Percentiles rank a stretch among this genome's conserved stretches.
Conservation (phyloP, 805 yeast genomes). For the Ogataea degrootiae region DNA sequence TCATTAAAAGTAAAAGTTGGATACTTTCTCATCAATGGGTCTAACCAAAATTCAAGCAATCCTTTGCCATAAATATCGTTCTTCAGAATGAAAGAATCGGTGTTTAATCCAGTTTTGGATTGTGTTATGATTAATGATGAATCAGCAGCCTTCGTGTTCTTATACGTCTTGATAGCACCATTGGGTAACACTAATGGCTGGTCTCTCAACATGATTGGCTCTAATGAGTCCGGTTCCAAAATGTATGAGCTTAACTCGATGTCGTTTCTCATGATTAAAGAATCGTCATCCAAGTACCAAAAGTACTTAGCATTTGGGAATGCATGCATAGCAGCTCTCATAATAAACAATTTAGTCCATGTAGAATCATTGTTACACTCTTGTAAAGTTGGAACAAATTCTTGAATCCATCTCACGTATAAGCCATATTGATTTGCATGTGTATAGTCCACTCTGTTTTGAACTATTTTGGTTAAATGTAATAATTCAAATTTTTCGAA, state of each 20-base stretch:
- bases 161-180: conserved; percentile 66
- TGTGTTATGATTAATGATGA: conserved; percentile 67
- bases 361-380: conserved; percentile 40
- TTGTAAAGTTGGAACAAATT: conserved; percentile 61
- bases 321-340: conserved; percentile 89
- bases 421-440: conserved; percentile 76
- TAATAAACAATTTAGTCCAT: conserved; percentile 61
- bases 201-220: conserved; percentile 59
- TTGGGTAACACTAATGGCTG: conserved; percentile 69
- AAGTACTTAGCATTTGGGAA: conserved; percentile 89
- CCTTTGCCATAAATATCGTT: conserved; percentile 64
- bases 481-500: conserved; percentile 58
- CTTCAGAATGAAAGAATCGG: conserved; percentile 66
- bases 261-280: conserved; percentile 68
- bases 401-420: conserved; percentile 81
- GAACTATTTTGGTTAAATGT: conserved; percentile 64
- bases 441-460: conserved; percentile 86
- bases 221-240: conserved; percentile 55
- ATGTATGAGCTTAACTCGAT: conserved; percentile 58
- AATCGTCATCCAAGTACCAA: conserved; percentile 80
- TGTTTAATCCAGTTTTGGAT: conserved; percentile 55
- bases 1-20: conserved; percentile 55
- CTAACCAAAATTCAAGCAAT: conserved; percentile 76
- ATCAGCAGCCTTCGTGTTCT: conserved; percentile 48
- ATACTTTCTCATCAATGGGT: conserved; percentile 65